Evolutionary conservation across 495 filamentous ascomycete genomes (phyloP).

Genomic region (Talaromyces ruber): DNA sequence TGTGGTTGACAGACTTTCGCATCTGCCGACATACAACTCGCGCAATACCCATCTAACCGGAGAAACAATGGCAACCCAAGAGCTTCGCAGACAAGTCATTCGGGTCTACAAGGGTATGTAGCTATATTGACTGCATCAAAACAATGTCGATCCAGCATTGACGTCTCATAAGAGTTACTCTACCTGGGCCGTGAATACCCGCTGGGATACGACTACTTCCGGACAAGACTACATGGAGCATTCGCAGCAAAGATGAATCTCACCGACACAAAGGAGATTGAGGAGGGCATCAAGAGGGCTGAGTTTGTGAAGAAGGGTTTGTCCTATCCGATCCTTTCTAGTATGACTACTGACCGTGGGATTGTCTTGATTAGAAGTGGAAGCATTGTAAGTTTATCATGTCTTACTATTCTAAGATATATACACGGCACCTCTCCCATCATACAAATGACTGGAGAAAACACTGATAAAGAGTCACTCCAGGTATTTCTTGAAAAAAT

Average conservation of each 20-base stretch:
- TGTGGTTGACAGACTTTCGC: too few relatives aligned
- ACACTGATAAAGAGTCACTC: constrained; percentile 15
- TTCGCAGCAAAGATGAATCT: constrained; percentile 68
- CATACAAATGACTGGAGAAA: not conserved
- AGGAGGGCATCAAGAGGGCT: constrained; percentile 63
- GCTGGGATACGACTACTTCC: constrained; percentile 77
- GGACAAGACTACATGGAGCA: constrained; percentile 70
- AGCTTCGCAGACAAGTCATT: constrained; percentile 73
- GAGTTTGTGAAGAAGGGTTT: constrained; percentile 87
- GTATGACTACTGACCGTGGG: not conserved
- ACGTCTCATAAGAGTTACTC: constrained; percentile 57
- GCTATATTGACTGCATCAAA: not conserved
- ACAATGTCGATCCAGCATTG: not conserved
- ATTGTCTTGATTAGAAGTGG: constrained; percentile 54
- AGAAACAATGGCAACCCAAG: constrained; percentile 36
- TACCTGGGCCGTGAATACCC: constrained; percentile 83
- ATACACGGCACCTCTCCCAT: not conserved
- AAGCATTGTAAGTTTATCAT: constrained; percentile 65
- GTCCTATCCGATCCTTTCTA: constrained; percentile 7
- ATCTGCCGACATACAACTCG: not conserved
- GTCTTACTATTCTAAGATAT: not conserved
- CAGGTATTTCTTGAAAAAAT: constrained; percentile 93
- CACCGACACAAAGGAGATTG: constrained; percentile 64
- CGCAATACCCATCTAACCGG: not conserved
- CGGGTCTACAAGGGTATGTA: constrained; percentile 79